These are phyloP conservation scores for Erigeron canadensis DNA, from an alignment of 129 eudicot species.

Conservation along the genomic window DNA sequence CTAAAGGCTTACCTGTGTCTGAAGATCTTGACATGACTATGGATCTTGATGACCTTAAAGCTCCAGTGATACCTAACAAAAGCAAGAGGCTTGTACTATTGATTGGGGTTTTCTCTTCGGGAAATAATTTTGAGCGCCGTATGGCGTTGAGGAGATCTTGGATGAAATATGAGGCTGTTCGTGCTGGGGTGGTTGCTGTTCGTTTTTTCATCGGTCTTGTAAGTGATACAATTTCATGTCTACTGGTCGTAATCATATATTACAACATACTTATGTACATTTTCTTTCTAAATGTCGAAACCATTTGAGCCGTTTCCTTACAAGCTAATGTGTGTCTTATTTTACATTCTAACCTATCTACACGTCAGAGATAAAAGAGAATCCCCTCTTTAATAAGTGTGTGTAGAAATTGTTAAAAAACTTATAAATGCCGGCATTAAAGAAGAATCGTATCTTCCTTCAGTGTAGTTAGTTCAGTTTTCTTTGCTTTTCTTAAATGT, in stretches of 20 bases:
- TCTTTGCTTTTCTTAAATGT: neutral
- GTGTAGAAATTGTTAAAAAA: neutral
- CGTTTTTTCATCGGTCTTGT: conserved; percentile 88
- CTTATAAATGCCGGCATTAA: neutral
- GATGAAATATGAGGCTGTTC: conserved; percentile 88
- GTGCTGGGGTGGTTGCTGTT: conserved; percentile 74
- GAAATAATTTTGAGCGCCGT: conserved; percentile 87
- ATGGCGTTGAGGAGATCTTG: conserved; percentile 97
- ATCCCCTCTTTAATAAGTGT: neutral
- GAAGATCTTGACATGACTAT: conserved; percentile 54
- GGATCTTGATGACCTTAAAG: conserved; percentile 58
- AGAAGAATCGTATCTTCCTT: neutral
- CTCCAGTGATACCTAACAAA: conserved; percentile 51
- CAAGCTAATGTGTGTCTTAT: too few relatives aligned
- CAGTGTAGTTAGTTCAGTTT: neutral
- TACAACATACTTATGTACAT: neutral
- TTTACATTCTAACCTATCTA: neutral
- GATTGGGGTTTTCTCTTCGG: conserved; percentile 83
- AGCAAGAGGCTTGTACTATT: conserved; percentile 59
- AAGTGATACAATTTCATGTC: conserved; percentile 38
- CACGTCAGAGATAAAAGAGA: neutral
- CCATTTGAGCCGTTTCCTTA: too few relatives aligned
- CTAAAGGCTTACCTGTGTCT: conserved; percentile 74
- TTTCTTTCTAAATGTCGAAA: neutral
- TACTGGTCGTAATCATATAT: neutral